phyloP scores from a whole-genome alignment of 2,329 filamentous ascomycete genomes.

The Fusarium oligoseptatum region DNA sequence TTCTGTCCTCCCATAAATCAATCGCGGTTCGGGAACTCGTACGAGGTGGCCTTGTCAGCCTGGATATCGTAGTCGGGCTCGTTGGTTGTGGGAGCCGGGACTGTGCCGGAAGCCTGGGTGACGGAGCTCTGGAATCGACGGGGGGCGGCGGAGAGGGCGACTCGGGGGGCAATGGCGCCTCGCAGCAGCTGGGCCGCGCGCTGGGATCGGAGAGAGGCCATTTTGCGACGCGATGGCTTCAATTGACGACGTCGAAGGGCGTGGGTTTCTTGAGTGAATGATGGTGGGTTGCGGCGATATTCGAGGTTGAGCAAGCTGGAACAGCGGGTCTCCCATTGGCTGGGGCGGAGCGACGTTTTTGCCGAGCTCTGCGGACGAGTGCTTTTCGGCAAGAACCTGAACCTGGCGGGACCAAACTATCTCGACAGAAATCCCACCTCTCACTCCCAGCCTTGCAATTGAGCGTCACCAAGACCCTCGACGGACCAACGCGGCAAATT shows the following conservation, averaged over 20 bases:
- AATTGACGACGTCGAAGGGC: conserved; percentile 40
- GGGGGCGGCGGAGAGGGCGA: conserved; percentile 58
- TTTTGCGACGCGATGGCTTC: conserved; percentile 55
- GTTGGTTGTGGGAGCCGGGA: conserved; percentile 65
- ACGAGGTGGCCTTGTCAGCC: conserved; percentile 93
- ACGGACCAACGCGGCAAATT: conserved; percentile 49
- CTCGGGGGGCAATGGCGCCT: conserved; percentile 55
- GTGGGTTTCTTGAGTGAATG: conserved; percentile 38
- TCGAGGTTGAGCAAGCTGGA: conserved; percentile 47
- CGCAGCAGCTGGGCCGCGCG: conserved; percentile 66
- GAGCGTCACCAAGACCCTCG: conserved; percentile 50
- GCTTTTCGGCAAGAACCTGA: conserved; percentile 61
- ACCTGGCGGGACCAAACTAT: conserved; percentile 45
- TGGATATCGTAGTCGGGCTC: conserved; percentile 85
- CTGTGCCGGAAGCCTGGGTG: conserved; percentile 57
- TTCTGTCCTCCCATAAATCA: conserved; percentile 6
- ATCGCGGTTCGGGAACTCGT: conserved; percentile 46
- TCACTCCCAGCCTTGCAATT: conserved; percentile 50
- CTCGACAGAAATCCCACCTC: conserved; percentile 45
- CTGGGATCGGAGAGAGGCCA: conserved; percentile 76
- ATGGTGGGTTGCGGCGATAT: conserved; percentile 48
- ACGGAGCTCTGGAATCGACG: conserved; percentile 69
- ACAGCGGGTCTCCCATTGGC: conserved; percentile 57
- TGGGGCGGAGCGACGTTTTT: conserved; percentile 58
- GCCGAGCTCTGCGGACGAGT: conserved; percentile 56